Base-by-base conservation (phyloP, 495 filamentous ascomycete species). In the Xylaria curta region DNA sequence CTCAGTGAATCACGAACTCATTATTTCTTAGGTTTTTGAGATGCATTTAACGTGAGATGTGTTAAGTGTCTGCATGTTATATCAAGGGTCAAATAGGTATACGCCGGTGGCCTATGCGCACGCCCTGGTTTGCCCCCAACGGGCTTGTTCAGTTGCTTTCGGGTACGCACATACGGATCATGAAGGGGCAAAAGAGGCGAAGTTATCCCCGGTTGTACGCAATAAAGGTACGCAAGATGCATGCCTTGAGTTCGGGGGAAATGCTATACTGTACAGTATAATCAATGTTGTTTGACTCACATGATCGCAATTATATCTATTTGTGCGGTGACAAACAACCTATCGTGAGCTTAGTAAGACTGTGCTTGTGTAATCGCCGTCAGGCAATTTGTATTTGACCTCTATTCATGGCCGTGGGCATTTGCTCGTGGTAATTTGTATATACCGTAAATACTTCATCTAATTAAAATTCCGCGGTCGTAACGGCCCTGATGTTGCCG, bases 361-460 rank as follows among this genome's bases (percentile, higher is more conserved):
- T 54, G 51, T 17, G 58, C 8, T 59, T 59, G 33, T 21, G 33
- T 10, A 60, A 60, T 60, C 58, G 31, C 3, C 8, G 19, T 21
- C 33, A 21, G 9, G 9, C 21, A 21, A 60, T 38, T 8, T 10
- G 17, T 38, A 60, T 38, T 8, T 10, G 6, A 2, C 38, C 33
- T 38, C 33, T 10, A 33, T 38, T 17, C 15, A 3, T 15, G 8
- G 19, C n/a, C 33, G 9, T 7, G 33, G 58, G 12, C 8, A 10
- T 38, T 60, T 60, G 56, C 31, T 60, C n/a, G 38, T 60, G n/a
- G 56, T 60, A 38, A 38, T 59, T 59, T 59, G 12, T 15, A 28
- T 59, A 4, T 15, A 31, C 13, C 28, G 24, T 15, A 56, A 26
- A 13, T 5, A 13, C 10, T 42, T 13, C 1, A 17, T 31, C 26